These are phyloP conservation scores for Cystofilobasidium bisporidii DNA, from an alignment of 768 basidiomycete genomes.

Conservation along the genomic window DNA sequence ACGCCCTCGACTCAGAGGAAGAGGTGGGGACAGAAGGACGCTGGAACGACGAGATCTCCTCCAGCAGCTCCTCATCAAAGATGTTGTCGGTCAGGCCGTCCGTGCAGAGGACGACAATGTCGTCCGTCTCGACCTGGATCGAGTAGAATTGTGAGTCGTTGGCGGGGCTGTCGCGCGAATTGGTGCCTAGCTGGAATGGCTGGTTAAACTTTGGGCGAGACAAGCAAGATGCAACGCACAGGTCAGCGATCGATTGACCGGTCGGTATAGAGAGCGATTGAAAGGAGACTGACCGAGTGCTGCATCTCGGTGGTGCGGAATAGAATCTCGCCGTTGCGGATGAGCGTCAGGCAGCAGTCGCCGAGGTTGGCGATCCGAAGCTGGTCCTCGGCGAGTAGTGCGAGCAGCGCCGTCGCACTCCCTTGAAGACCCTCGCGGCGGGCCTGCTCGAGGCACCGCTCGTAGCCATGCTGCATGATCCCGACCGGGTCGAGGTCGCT, in stretches of 20 bases:
- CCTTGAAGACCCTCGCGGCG: constrained; percentile 44
- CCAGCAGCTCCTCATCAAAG: constrained; percentile 40
- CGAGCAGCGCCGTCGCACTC: constrained; percentile 44
- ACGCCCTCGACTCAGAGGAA: not conserved
- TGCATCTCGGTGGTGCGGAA: constrained; percentile 92
- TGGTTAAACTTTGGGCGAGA: constrained; percentile 46
- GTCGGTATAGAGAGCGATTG: constrained; percentile 41
- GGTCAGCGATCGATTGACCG: constrained; percentile 9
- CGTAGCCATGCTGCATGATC: constrained; percentile 46
- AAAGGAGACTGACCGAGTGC: constrained; percentile 53
- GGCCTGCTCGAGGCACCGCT: constrained; percentile 42
- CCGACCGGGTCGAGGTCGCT: constrained; percentile 42
- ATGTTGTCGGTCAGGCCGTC: constrained; percentile 42
- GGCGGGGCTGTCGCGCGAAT: constrained; percentile 52
- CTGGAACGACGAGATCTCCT: constrained; percentile 37
- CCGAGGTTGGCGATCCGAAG: constrained; percentile 76
- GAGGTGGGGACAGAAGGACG: constrained; percentile 25
- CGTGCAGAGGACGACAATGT: constrained; percentile 40
- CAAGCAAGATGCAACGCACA: not conserved
- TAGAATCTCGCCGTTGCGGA: constrained; percentile 60
- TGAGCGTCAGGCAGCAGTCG: constrained; percentile 74
- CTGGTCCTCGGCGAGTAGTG: constrained; percentile 42
- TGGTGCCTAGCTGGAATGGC: constrained; percentile 45
- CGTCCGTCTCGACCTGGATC: constrained; percentile 41
- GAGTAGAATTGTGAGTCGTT: constrained; percentile 56